Base-by-base conservation (phyloP, 2,329 filamentous ascomycete genomes). In the Alternaria sp. region DNA sequence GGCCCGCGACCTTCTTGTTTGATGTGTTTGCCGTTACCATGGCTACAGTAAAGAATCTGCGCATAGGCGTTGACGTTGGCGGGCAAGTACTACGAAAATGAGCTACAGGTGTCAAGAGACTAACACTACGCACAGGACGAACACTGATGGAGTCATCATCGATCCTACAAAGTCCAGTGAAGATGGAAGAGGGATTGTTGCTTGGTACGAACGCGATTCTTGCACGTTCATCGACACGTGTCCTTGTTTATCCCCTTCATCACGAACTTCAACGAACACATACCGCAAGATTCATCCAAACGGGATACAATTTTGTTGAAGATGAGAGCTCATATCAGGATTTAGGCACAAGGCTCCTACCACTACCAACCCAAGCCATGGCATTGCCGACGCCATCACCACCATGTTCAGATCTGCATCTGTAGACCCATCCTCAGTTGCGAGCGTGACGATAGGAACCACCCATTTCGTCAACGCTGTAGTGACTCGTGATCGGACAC, bases 391-490 rank as follows among this genome's bases (percentile, higher is more conserved):
- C 32, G 72, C 75, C 16, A 76, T 80, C 44, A 75, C 68, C 4
- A 73, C 72, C 8, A 78, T 78, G 74, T 77, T 78, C 67, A 66
- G 70, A 28, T 68, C 70, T 1, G 71, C 75, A 5, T 69, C 65
- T 3, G 68, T 79, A 18, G 63, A 74, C 16, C 71, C 75, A 16
- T 57, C 62, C 14, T 64, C 66, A 3, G 74, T 84, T 54, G 77
- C 74, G 16, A 82, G 81, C 58, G 79, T 85, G 5, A 84, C 82
- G 7, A 81, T 86, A 51, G 83, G 84, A 26, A 85, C 83, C 2
- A 86, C 84, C 0, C 73, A 84, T 71, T 85, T 85, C 59, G 79
- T 85, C 46, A 85, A 85, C 59, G 83, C 83, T 6, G 81, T 86
- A 7, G 76, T 85, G 11, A 83, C 84, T 48, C 79, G 81, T 9